Conservation (phyloP, 2,329 filamentous ascomycete genomes). For the Aspergillus oerlinghausenensis region DNA sequence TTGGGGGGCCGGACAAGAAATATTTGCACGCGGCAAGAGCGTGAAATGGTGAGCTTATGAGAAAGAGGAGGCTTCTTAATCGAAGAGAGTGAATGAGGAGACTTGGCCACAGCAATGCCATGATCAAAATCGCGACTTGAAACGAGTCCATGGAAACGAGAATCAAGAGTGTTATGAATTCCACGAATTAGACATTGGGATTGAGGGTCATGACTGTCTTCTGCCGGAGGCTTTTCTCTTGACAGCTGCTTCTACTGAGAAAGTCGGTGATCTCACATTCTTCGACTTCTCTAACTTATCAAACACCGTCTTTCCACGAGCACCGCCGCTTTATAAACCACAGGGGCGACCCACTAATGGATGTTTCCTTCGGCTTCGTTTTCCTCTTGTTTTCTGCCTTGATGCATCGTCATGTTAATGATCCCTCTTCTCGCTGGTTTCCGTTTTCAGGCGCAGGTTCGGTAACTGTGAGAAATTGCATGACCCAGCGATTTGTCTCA, state of each 20-base stretch:
- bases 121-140: constrained; percentile 12
- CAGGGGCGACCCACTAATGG: constrained; percentile 34
- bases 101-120: not conserved
- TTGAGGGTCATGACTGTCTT: constrained; percentile 7
- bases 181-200: constrained; percentile 25
- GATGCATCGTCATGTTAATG: constrained; percentile 4
- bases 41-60: constrained; percentile 7
- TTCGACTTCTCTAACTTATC: constrained; percentile 6
- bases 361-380: constrained; percentile 8
- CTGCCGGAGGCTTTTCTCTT: constrained; percentile 3
- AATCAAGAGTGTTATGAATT: constrained; percentile 30
- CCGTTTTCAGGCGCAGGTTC: not conserved
- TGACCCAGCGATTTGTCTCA: not conserved
- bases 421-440: constrained; percentile 1
- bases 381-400: not conserved
- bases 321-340: constrained; percentile 29
- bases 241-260: constrained; percentile 1
- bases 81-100: not conserved
- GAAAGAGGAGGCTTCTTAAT: not conserved
- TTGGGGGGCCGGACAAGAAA: not conserved
- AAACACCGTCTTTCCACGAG: constrained; percentile 8
- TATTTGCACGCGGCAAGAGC: not conserved
- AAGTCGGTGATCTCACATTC: constrained; percentile 7
- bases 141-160: constrained; percentile 27
- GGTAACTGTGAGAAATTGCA: not conserved